These are phyloP conservation scores for Cystobasidium tubakii DNA, from an alignment of 768 basidiomycete genomes.

Conservation along the genomic window DNA sequence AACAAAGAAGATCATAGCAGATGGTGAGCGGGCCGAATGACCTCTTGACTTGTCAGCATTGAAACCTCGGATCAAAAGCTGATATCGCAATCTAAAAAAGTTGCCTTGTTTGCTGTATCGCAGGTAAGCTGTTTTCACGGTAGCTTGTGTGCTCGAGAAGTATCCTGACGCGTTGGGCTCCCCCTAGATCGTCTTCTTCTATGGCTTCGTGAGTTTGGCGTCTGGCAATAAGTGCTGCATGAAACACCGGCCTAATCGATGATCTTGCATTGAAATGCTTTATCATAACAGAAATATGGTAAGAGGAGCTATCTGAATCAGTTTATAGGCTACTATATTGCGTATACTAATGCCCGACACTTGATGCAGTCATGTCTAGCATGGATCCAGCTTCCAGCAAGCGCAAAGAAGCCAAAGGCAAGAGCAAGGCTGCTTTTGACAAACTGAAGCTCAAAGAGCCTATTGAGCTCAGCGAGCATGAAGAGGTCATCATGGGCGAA, in stretches of 20 bases:
- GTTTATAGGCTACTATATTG: neutral
- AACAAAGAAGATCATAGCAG: slow-evolving; percentile 46
- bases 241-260: neutral
- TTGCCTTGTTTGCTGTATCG: slow-evolving; percentile 49
- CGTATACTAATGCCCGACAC: neutral
- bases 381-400: slow-evolving; percentile 47
- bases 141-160: too few species aligned
- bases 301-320: neutral
- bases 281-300: neutral
- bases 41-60: too few species aligned
- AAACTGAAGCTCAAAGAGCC: slow-evolving; percentile 51
- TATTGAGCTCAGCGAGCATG: slow-evolving; percentile 82
- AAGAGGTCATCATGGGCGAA: slow-evolving; percentile 84
- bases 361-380: slow-evolving; percentile 48
- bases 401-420: slow-evolving; percentile 49
- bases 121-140: slow-evolving; percentile 43
- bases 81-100: slow-evolving; percentile 37
- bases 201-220: slow-evolving; percentile 46
- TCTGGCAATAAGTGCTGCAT: neutral
- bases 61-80: neutral
- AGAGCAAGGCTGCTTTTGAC: slow-evolving; percentile 49
- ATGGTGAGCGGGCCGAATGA: slow-evolving; percentile 45
- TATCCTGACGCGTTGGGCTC: neutral
- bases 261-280: neutral
- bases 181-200: slow-evolving; percentile 49